phyloP scores from a whole-genome alignment of 306 rosid genomes.

The Sicyos baderoa region DNA sequence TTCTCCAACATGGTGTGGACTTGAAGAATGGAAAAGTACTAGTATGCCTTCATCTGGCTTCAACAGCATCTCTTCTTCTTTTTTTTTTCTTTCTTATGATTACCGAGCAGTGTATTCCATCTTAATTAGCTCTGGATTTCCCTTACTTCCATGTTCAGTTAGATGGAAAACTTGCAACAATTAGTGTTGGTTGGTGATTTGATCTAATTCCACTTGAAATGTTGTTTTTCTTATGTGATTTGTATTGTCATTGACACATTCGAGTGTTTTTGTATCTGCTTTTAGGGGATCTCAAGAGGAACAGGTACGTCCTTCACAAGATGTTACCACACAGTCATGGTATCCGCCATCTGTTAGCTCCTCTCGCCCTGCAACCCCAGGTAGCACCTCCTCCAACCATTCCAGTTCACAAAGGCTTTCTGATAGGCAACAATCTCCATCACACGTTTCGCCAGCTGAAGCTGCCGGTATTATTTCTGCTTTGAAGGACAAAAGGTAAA shows the following conservation, averaged over 20 bases:
- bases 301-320: slow-evolving; percentile 52
- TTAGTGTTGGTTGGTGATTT: neutral
- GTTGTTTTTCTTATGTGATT: neutral
- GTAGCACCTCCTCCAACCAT: slow-evolving; percentile 39
- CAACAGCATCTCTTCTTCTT: neutral
- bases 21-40: neutral
- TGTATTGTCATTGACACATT: neutral
- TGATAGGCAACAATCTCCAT: slow-evolving; percentile 40
- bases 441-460: slow-evolving; percentile 65
- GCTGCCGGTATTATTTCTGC: slow-evolving; percentile 60
- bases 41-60: neutral
- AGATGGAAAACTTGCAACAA: slow-evolving; percentile 7
- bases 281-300: slow-evolving; percentile 84
- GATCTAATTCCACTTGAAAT: neutral
- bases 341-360: slow-evolving; percentile 65
- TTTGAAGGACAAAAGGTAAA: slow-evolving; percentile 68
- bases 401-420: slow-evolving; percentile 36
- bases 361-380: slow-evolving; percentile 64
- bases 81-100: neutral
- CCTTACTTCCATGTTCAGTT: neutral
- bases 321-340: slow-evolving; percentile 64
- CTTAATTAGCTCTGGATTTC: neutral
- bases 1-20: neutral
- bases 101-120: neutral
- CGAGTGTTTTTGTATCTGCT: neutral